Evolutionary conservation across 2,329 filamentous ascomycete genomes (phyloP).

Genomic region (Colletotrichum sp.): DNA sequence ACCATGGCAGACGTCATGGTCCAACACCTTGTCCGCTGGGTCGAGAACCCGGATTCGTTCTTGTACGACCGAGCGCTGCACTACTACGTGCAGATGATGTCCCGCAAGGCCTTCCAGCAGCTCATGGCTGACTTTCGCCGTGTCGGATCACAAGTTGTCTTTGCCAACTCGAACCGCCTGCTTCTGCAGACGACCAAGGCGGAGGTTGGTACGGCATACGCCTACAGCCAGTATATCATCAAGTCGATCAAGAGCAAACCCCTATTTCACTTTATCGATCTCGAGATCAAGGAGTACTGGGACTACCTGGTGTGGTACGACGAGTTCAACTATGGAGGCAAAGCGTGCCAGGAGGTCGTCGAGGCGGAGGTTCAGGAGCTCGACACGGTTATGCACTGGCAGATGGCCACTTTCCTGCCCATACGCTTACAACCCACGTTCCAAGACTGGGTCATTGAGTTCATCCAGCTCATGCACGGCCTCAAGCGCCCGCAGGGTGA

Average conservation of each 20-base stretch:
- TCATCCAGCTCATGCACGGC: conserved; percentile 91
- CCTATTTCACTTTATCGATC: conserved; percentile 94
- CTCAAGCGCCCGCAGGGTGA: conserved; percentile 73
- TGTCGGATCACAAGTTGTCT: conserved; percentile 95
- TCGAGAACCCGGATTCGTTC: conserved; percentile 90
- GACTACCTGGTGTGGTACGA: conserved; percentile 99
- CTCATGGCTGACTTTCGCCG: conserved; percentile 96
- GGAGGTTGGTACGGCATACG: conserved; percentile 94
- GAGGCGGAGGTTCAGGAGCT: conserved; percentile 76
- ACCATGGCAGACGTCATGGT: conserved; percentile 98
- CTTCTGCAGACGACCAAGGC: conserved; percentile 95
- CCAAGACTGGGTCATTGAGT: conserved; percentile 92
- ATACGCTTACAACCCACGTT: conserved; percentile 81
- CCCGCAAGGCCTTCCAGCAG: conserved; percentile 94
- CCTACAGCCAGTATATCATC: conserved; percentile 96
- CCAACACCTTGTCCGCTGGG: conserved; percentile 96
- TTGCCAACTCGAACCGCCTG: conserved; percentile 86
- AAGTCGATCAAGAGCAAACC: conserved; percentile 97
- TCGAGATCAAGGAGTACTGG: conserved; percentile 99
- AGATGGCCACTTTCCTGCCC: conserved; percentile 89
- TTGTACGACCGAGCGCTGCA: conserved; percentile 94
- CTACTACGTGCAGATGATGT: conserved; percentile 99
- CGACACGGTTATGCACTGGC: conserved; percentile 98
- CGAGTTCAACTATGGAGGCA: conserved; percentile 97
- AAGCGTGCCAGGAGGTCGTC: conserved; percentile 83